Conservation (phyloP, 2,329 filamentous ascomycete genomes). For the Waltergamsia citrina region DNA sequence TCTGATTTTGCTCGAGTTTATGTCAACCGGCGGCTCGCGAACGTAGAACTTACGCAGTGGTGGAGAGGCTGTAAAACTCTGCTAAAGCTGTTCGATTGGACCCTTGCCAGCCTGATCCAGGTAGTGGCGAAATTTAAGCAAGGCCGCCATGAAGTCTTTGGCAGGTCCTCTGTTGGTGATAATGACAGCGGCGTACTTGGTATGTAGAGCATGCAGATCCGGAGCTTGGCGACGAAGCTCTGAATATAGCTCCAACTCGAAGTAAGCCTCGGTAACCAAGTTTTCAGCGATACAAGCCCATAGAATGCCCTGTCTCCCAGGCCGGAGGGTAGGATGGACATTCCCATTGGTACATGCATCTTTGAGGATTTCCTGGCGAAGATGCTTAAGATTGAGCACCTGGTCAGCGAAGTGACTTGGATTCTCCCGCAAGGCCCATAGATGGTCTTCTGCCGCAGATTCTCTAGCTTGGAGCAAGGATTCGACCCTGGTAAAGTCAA, state of each 20-base stretch:
- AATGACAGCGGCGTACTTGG: too few relatives aligned
- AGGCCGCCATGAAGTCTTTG: too few relatives aligned
- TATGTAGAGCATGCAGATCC: too few relatives aligned
- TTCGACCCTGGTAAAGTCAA: slow-evolving; percentile 35
- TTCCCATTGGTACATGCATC: slow-evolving; percentile 25
- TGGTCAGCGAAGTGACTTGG: slow-evolving; percentile 42
- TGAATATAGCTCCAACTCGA: too few relatives aligned
- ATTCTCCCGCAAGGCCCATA: slow-evolving; percentile 48
- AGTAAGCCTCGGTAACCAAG: too few relatives aligned
- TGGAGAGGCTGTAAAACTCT: slow-evolving; percentile 24
- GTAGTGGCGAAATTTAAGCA: too few relatives aligned
- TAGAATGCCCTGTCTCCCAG: slow-evolving; percentile 12
- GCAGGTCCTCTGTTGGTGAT: too few relatives aligned
- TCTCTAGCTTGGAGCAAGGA: slow-evolving; percentile 30
- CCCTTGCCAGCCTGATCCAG: too few relatives aligned
- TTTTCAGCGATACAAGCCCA: slow-evolving; percentile 28
- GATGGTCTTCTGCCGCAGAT: slow-evolving; percentile 38
- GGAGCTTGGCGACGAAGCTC: too few relatives aligned
- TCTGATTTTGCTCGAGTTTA: slow-evolving; percentile 11
- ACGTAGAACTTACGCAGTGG: slow-evolving; percentile 24
- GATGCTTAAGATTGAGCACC: slow-evolving; percentile 32
- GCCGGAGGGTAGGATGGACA: slow-evolving; percentile 13
- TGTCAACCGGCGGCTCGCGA: slow-evolving; percentile 13
- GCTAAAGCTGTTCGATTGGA: too few relatives aligned
- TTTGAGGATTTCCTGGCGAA: slow-evolving; percentile 31